phyloP scores from a whole-genome alignment of 345 rosid genomes.

The Populus simonii region DNA sequence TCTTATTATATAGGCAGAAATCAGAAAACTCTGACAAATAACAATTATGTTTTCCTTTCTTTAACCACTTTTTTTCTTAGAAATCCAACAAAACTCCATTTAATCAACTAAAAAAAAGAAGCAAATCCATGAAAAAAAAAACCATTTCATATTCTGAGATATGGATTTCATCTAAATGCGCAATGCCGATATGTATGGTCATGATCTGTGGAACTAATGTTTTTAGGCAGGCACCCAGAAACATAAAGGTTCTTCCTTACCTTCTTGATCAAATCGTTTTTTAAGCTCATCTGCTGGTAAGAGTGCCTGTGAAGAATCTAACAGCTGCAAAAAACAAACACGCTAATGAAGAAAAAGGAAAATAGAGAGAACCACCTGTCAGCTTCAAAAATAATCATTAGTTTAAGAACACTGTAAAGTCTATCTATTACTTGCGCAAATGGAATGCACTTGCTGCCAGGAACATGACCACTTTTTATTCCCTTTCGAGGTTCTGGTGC shows the following conservation, averaged over 20 bases:
- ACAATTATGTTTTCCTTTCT: background rate
- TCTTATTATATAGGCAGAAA: background rate
- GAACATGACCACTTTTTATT: constrained; percentile 89
- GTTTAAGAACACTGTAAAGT: background rate
- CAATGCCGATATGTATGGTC: background rate
- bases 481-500: constrained; percentile 95
- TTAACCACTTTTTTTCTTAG: background rate
- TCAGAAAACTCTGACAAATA: background rate
- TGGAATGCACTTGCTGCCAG: constrained; percentile 94
- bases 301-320: constrained; percentile 77
- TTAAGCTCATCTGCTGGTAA: constrained; percentile 75
- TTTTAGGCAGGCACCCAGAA: background rate
- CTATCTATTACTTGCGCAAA: constrained; percentile 54
- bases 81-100: background rate
- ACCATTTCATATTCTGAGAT: background rate
- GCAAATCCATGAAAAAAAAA: background rate
- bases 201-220: background rate
- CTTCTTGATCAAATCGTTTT: constrained; percentile 80
- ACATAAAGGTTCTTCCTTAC: constrained; percentile 32
- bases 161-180: background rate
- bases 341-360: background rate
- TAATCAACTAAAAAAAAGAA: background rate
- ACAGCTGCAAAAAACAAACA: constrained; percentile 52
- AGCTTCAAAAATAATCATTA: background rate
- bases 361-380: background rate